Evolutionary conservation across 139 green algal genomes (phyloP), one percentile per base, ranked within the genome.

Genomic region (Zygnema cylindricum): DNA sequence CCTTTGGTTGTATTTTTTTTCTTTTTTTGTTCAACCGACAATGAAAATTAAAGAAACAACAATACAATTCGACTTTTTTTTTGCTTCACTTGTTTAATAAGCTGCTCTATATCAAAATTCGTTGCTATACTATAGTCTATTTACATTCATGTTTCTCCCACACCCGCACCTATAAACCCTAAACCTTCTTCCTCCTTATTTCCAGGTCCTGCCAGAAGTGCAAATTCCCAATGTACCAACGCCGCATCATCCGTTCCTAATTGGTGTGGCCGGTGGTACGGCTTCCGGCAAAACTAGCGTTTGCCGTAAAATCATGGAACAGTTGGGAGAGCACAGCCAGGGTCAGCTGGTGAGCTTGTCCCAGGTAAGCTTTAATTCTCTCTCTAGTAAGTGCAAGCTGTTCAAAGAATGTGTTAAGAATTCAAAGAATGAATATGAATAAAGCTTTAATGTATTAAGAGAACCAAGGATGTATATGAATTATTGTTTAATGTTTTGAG

Each of bases 221-320:
- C 7, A 63, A 63, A 7, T 63, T 16, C 16, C 49, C 7, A 16
- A 63, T 63, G 49, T 16, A 63, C 7, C 49, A 25, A 7, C 49
- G 49, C 49, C 16, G 42, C 57, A 40, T 0, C 73, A 71, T 84
- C 93, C 94, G 0, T 96, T 96, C 86, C 76, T 96, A 41, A 96
- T 97, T 55, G 95, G 95, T 0, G 95, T 97, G 7, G 93, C 95
- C 33, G 95, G 95, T 25, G 95, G 96, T 73, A 97, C 95, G 42
- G 94, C 93, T 36, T 94, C 91, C 1, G 95, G 96, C 38, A 98
- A 98, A 88, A 98, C 96, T 0, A 98, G 95, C 0, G 96, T 99
- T 22, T 98, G 96, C 84, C 93, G 98, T 85, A 81, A 94, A 38
- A 84, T 84, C 77, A 84, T 84, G 77, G 77, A 84, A 35, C 38